A percentile compares a stretch with the other conserved stretches of the same genome.
Evolutionary conservation across 148 eudicot genomes (phyloP).

Genomic region (Beta vulgaris): DNA sequence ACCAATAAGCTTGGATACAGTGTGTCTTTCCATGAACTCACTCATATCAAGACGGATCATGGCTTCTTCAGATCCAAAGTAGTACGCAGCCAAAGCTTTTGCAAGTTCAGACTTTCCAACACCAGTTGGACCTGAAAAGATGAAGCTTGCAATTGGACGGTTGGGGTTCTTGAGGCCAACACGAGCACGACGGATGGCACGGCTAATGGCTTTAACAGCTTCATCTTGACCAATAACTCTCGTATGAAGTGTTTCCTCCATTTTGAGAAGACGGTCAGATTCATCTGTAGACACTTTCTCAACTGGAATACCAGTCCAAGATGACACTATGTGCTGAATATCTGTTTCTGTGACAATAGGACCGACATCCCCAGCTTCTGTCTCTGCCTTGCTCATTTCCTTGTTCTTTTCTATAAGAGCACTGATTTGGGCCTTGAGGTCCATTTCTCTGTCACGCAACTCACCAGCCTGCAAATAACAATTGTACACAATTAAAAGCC

Average conservation of each 20-base stretch:
- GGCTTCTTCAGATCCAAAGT: conserved; percentile 89
- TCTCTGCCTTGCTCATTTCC: conserved; percentile 76
- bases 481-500: background rate
- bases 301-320: conserved; percentile 95
- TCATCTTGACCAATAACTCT: conserved; percentile 90
- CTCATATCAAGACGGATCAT: conserved; percentile 93
- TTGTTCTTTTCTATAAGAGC: conserved; percentile 71
- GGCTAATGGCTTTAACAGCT: conserved; percentile 87
- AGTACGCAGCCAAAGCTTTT: conserved; percentile 75
- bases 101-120: conserved; percentile 92
- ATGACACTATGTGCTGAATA: conserved; percentile 79
- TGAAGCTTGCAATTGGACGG: conserved; percentile 93
- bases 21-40: conserved; percentile 93
- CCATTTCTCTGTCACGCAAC: conserved; percentile 77
- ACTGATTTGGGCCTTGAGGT: conserved; percentile 68
- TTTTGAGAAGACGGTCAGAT: conserved; percentile 83
- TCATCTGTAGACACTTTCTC: conserved; percentile 83
- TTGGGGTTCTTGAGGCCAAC: conserved; percentile 88
- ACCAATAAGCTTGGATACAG: conserved; percentile 85
- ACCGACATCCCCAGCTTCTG: conserved; percentile 67
- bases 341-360: conserved; percentile 81
- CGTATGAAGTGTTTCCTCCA: conserved; percentile 84
- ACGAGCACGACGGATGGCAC: conserved; percentile 89
- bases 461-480: conserved; percentile 60
- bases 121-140: conserved; percentile 89